phyloP scores from a whole-genome alignment of 202 grass and related monocot species.

The Dendrocalamus latiflorus region DNA sequence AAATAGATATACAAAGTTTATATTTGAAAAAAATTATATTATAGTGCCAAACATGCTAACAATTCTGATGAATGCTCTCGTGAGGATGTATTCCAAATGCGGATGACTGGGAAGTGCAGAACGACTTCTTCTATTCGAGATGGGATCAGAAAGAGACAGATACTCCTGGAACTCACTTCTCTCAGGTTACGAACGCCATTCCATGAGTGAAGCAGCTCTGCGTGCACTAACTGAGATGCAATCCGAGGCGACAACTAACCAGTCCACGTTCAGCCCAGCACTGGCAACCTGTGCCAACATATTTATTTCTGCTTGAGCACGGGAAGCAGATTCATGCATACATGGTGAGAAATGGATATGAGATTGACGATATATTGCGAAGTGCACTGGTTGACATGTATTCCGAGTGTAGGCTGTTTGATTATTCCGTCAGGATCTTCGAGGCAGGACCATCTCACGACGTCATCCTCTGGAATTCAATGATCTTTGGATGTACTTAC shows the following conservation, averaged over 20 bases:
- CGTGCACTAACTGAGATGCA: constrained; percentile 63
- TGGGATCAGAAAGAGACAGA: constrained; percentile 48
- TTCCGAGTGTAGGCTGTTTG: constrained; percentile 73
- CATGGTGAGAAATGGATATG: constrained; percentile 69
- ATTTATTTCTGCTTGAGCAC: constrained; percentile 63
- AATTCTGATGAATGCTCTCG: constrained; percentile 56
- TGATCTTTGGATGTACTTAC: constrained; percentile 82
- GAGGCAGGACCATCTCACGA: constrained; percentile 45
- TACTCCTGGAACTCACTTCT: constrained; percentile 86
- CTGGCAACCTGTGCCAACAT: constrained; percentile 87
- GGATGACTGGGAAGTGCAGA: constrained; percentile 69
- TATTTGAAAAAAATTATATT: no score
- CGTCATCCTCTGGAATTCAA: constrained; percentile 74
- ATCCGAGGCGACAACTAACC: constrained; percentile 51
- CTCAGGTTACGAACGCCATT: constrained; percentile 72
- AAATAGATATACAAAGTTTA: no score
- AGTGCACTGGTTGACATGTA: constrained; percentile 92
- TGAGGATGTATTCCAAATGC: constrained; percentile 82
- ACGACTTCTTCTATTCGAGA: constrained; percentile 43
- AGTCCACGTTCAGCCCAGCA: constrained; percentile 65
- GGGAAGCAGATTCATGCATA: constrained; percentile 91
- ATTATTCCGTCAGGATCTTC: constrained; percentile 72
- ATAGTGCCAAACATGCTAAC: no score
- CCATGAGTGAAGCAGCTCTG: constrained; percentile 72
- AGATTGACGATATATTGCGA: constrained; percentile 68